Percentiles rank a stretch among this genome's conserved stretches.
Evolutionary conservation across 2,329 filamentous ascomycete genomes (phyloP).

Genomic region (Emmonsiellopsis sp.): DNA sequence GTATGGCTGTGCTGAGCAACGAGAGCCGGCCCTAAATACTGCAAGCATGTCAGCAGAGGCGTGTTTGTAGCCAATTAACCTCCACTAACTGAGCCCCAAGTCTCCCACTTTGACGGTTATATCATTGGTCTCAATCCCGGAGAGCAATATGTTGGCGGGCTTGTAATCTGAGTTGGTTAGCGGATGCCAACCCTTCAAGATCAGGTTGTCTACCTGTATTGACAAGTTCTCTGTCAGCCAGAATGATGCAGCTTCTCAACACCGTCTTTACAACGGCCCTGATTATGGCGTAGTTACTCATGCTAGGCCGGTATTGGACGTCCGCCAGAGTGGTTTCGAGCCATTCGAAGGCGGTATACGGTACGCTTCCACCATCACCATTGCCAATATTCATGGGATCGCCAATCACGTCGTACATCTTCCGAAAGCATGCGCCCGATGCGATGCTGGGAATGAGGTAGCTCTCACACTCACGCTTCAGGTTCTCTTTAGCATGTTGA

Average conservation of each 20-base stretch:
- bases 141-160: constrained; percentile 7
- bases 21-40: constrained; percentile 3
- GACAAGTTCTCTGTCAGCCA: constrained; percentile 1
- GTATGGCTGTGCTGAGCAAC: constrained; percentile 5
- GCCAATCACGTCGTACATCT: constrained; percentile 7
- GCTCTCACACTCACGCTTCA: constrained; percentile 5
- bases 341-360: constrained; percentile 6
- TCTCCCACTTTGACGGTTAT: constrained; percentile 8
- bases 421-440: constrained; percentile 6
- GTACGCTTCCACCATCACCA: neutral
- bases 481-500: constrained; percentile 4
- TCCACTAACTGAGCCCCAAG: constrained; percentile 6
- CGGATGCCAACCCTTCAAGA: constrained; percentile 5
- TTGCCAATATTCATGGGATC: neutral
- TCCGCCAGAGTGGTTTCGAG: constrained; percentile 8
- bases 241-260: constrained; percentile 7
- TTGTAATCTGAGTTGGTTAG: constrained; percentile 8
- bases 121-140: constrained; percentile 3
- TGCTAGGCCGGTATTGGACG: constrained; percentile 7
- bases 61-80: constrained; percentile 1
- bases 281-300: constrained; percentile 4
- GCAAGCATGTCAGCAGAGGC: constrained; percentile 2
- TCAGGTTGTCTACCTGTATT: constrained; percentile 8
- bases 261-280: constrained; percentile 1
- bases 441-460: constrained; percentile 3